Evolutionary conservation across 2,329 filamentous ascomycete species (phyloP), one percentile per base, ranked within the genome.

Genomic region (Exophiala bonariae): DNA sequence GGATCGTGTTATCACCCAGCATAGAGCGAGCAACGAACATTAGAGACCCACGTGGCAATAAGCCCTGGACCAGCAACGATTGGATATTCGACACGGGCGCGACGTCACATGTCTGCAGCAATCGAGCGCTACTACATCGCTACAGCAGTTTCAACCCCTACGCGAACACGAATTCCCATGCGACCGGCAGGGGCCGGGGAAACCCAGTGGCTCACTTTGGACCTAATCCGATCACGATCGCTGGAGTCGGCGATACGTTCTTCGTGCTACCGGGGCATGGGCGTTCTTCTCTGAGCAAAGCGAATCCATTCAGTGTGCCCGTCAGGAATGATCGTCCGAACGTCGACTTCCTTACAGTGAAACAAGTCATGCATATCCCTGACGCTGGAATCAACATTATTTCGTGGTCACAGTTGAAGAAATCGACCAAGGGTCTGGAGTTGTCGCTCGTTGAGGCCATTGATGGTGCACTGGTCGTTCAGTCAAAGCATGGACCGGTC

Each of bases 71-170:
- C 18, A 22, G 36, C 5, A 33, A 14, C 17, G 45, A 52, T 20
- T 52, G 50, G 50, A 52, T 52, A 20, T 43, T 52, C 26, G 50
- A 52, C 32, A 52, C 50, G 8, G 50, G 50, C 22, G 50, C 50
- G 6, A 52, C 41, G 3, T 44, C 50, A 14, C 50, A 52, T 19
- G 44, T 47, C 10, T 50, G 50, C 43, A 38, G 33, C 17, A 50
- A 50, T 28, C 47, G 47, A 31, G 14, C 19, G 11, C 36, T 50
- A 9, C 14, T 50, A 16, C 49, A 52, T 41, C 40, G 41, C 22
- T 52, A 49, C 38, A 38, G 36, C 26, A 42, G 44, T 5, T 23
- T 49, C 16, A 46, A 49, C 14, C 48, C 43, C 8, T 47, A 34
- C 43, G 39, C 16, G 14, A 26, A 26, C 23, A 26, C 6, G 23